Evolutionary conservation across 179 eudicot species (phyloP).

Genomic region (Beta corolliflora): DNA sequence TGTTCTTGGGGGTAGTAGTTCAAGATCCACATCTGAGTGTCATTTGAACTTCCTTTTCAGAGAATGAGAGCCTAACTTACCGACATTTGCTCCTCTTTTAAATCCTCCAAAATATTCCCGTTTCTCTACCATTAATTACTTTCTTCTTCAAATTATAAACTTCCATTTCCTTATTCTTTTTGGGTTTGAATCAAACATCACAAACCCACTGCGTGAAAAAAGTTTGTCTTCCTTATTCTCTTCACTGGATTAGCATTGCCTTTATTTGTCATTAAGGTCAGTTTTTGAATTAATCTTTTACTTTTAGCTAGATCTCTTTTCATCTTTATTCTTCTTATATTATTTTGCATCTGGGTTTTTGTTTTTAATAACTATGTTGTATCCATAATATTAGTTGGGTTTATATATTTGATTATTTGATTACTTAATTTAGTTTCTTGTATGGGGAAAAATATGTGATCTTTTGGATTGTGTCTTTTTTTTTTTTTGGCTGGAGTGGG

Average conservation of each 20-base stretch:
- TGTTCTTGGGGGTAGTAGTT: background rate
- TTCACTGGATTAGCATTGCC: background rate
- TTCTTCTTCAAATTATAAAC: background rate
- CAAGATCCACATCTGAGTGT: constrained; percentile 28
- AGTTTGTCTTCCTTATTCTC: background rate
- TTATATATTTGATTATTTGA: background rate
- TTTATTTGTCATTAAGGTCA: background rate
- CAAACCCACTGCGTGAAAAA: background rate
- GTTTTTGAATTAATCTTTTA: background rate
- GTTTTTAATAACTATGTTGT: background rate
- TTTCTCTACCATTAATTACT: background rate
- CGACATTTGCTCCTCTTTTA: constrained; percentile 6
- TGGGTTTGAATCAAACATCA: background rate
- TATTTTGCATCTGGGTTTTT: background rate
- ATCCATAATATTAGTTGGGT: too few relatives aligned
- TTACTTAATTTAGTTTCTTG: background rate
- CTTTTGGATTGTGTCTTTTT: background rate
- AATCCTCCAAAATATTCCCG: background rate
- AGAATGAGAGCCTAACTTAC: background rate
- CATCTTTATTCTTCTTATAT: background rate
- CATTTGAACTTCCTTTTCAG: background rate
- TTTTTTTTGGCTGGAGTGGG: too few relatives aligned
- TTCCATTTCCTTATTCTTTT: background rate
- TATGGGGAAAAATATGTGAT: background rate
- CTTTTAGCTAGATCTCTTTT: constrained; percentile 1